phyloP scores from a whole-genome alignment of 495 filamentous ascomycete genomes.

The Pseudoneurospora amorphoporcata region DNA sequence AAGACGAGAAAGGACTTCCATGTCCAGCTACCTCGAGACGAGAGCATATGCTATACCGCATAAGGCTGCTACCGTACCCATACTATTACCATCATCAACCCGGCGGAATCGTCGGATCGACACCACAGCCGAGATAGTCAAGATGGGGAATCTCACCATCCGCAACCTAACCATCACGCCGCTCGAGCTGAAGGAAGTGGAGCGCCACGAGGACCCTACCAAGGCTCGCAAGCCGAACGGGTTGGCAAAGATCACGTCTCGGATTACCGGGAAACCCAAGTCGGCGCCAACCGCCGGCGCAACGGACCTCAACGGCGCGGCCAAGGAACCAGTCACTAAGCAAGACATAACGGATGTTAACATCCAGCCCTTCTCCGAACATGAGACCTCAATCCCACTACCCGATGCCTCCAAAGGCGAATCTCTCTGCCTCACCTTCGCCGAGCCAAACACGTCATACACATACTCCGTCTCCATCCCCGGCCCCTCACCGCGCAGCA shows the following conservation, averaged over 20 bases:
- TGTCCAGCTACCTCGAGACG: not conserved
- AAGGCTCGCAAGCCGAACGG: constrained; percentile 19
- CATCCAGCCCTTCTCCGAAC: constrained; percentile 29
- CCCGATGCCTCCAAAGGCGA: constrained; percentile 25
- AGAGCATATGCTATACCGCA: not conserved
- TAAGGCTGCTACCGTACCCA: not conserved
- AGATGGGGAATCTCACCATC: constrained; percentile 50
- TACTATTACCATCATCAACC: not conserved
- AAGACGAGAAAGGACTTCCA: not conserved
- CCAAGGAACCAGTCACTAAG: constrained; percentile 6
- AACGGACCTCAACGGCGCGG: constrained; percentile 4
- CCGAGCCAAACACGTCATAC: constrained; percentile 21
- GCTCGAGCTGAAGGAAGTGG: constrained; percentile 61
- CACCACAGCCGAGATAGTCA: not conserved
- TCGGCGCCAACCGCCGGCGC: constrained; percentile 8
- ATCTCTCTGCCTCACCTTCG: constrained; percentile 36
- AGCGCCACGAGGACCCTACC: constrained; percentile 48
- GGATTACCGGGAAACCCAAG: constrained; percentile 38
- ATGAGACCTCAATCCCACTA: constrained; percentile 21
- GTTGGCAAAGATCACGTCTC: constrained; percentile 39
- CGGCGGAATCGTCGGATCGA: not conserved
- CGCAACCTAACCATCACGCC: constrained; percentile 76
- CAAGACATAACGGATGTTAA: constrained; percentile 24
- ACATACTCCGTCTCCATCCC: constrained; percentile 31
- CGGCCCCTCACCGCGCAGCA: constrained; percentile 17